A percentile compares a stretch with the other conserved stretches of the same genome.
Conservation (phyloP, 495 filamentous ascomycete genomes). For the Penicillium mononematosum region DNA sequence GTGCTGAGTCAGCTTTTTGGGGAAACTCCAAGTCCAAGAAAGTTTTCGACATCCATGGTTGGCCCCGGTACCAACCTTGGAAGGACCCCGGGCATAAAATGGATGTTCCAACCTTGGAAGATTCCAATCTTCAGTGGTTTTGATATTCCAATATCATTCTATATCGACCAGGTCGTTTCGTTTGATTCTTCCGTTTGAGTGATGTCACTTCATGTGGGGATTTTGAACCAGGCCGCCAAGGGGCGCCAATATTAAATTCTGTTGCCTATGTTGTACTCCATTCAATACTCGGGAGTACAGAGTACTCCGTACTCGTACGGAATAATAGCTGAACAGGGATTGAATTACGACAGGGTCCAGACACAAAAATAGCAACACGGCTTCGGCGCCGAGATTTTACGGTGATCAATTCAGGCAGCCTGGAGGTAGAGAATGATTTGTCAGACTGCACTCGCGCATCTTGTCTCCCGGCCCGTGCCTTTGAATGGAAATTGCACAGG, state of each 20-base stretch:
- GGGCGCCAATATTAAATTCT: neutral
- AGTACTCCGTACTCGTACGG: neutral
- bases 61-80: neutral
- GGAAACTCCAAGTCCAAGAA: neutral
- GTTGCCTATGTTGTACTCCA: slow-evolving; percentile 4
- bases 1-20: slow-evolving; percentile 1
- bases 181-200: neutral
- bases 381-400: neutral
- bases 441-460: neutral
- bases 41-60: neutral
- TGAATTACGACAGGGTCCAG: neutral
- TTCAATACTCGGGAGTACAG: neutral
- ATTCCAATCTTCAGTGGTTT: neutral
- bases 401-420: no score
- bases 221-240: neutral
- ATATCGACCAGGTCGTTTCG: neutral
- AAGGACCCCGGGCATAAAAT: neutral
- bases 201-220: neutral
- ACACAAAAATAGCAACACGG: slow-evolving; percentile 2
- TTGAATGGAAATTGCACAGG: no score
- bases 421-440: neutral
- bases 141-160: neutral
- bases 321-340: neutral
- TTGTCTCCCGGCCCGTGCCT: neutral
- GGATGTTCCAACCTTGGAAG: neutral